phyloP scores from a whole-genome alignment of 2,329 filamentous ascomycete species.

The Elsinoe fawcettii region DNA sequence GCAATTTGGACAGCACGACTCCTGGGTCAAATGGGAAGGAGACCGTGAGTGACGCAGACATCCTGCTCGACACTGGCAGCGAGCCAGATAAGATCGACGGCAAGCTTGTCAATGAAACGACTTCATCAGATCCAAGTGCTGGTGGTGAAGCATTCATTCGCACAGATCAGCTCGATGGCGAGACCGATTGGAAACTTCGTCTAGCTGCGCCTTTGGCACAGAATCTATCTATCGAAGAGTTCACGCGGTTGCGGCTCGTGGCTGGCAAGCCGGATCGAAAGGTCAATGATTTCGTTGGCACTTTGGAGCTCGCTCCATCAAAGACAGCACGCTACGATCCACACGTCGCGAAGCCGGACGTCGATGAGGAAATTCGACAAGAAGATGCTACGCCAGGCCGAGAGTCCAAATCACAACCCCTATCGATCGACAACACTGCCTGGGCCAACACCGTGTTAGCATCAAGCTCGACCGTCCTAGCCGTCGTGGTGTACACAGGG shows the following conservation, averaged over 20 bases:
- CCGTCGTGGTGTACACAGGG: conserved; percentile 89
- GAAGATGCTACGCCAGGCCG: conserved; percentile 16
- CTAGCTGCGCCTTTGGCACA: conserved; percentile 82
- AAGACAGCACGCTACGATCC: conserved; percentile 40
- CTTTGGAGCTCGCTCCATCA: conserved; percentile 63
- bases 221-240: conserved; percentile 62
- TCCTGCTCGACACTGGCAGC: conserved; percentile 25
- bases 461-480: conserved; percentile 80
- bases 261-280: conserved; percentile 87
- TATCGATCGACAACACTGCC: conserved; percentile 94
- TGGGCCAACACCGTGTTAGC: conserved; percentile 98
- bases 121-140: conserved; percentile 33
- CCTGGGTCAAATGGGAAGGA: conserved; percentile 28
- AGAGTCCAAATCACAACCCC: conserved; percentile 49
- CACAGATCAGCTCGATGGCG: conserved; percentile 93
- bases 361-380: neutral
- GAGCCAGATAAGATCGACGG: conserved; percentile 18
- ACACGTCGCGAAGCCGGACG: conserved; percentile 21
- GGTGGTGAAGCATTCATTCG: conserved; percentile 90
- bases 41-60: conserved; percentile 28
- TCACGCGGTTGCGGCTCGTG: conserved; percentile 58
- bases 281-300: conserved; percentile 93
- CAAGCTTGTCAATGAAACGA: conserved; percentile 27
- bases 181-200: conserved; percentile 97
- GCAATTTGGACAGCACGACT: conserved; percentile 20